phyloP scores from a whole-genome alignment of 208 protist genomes.

The Wallacemonas collosoma region DNA sequence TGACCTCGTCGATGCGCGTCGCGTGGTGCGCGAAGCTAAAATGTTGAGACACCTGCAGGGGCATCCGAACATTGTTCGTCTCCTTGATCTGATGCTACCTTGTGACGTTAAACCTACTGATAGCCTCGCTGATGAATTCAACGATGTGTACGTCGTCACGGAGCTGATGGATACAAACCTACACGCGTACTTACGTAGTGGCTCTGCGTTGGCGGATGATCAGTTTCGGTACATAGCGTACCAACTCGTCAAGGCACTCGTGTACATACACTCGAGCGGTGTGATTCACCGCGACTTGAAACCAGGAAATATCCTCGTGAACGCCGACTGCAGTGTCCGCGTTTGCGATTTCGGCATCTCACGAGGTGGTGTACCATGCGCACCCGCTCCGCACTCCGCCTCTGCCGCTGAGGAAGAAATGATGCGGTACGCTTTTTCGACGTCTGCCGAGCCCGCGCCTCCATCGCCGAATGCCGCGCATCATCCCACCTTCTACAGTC shows the following conservation, averaged over 20 bases:
- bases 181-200: slow-evolving; percentile 92
- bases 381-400: background rate
- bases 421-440: background rate
- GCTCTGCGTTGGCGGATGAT: slow-evolving; percentile 87
- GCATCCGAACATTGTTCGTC: slow-evolving; percentile 90
- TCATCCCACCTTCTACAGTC: slow-evolving; percentile 37
- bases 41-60: slow-evolving; percentile 87
- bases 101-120: slow-evolving; percentile 32
- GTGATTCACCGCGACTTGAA: slow-evolving; percentile 85
- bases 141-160: slow-evolving; percentile 83
- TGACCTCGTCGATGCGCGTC: slow-evolving; percentile 93
- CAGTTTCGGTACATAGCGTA: slow-evolving; percentile 97
- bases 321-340: slow-evolving; percentile 65
- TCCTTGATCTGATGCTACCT: slow-evolving; percentile 92
- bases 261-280: slow-evolving; percentile 72
- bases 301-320: slow-evolving; percentile 77
- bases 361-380: slow-evolving; percentile 36
- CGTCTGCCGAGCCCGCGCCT: background rate
- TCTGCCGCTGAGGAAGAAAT: slow-evolving; percentile 12
- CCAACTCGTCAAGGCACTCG: slow-evolving; percentile 76
- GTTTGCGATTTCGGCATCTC: slow-evolving; percentile 82
- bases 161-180: slow-evolving; percentile 96
- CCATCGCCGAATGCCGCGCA: slow-evolving; percentile 5
- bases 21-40: slow-evolving; percentile 94
- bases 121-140: slow-evolving; percentile 56